phyloP scores from a whole-genome alignment of 2,329 filamentous ascomycete genomes.

The Plenodomus tracheiphilus region DNA sequence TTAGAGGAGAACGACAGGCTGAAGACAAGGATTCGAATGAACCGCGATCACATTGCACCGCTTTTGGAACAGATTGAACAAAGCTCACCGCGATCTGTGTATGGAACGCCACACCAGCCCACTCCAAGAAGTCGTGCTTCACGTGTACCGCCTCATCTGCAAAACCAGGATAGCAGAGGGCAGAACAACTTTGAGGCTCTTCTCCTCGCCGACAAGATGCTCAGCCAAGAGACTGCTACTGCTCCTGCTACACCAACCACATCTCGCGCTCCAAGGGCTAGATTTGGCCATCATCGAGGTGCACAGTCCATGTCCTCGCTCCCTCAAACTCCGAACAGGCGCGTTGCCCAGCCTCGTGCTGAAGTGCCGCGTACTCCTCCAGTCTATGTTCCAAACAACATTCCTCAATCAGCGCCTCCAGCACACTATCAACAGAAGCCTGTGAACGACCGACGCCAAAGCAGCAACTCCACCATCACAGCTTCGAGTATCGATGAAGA shows the following conservation, averaged over 20 bases:
- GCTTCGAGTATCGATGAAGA: conserved; percentile 46
- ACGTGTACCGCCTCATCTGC: conserved; percentile 50
- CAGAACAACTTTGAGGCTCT: conserved; percentile 75
- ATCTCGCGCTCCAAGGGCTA: conserved; percentile 52
- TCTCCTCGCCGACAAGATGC: conserved; percentile 72
- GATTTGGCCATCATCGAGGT: conserved; percentile 70
- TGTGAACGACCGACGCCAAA: conserved; percentile 58
- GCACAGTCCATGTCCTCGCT: conserved; percentile 84
- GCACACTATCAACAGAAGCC: conserved; percentile 39
- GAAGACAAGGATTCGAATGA: conserved; percentile 83
- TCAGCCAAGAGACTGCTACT: conserved; percentile 76
- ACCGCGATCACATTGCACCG: conserved; percentile 78
- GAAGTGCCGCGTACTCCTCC: conserved; percentile 58
- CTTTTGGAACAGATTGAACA: conserved; percentile 59
- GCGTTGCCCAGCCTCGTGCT: conserved; percentile 59
- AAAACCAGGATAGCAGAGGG: conserved; percentile 47
- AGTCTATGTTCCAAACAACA: conserved; percentile 32
- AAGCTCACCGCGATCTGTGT: conserved; percentile 62
- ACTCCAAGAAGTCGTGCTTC: conserved; percentile 41
- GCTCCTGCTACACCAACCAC: conserved; percentile 71
- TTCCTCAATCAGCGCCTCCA: conserved; percentile 48
- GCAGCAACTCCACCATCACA: conserved; percentile 64
- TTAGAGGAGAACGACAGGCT: conserved; percentile 76
- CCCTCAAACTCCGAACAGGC: conserved; percentile 71
- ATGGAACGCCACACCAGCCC: conserved; percentile 60